Evolutionary conservation across 1,139 yeast species (phyloP).

Genomic region (Lodderomyces theae): DNA sequence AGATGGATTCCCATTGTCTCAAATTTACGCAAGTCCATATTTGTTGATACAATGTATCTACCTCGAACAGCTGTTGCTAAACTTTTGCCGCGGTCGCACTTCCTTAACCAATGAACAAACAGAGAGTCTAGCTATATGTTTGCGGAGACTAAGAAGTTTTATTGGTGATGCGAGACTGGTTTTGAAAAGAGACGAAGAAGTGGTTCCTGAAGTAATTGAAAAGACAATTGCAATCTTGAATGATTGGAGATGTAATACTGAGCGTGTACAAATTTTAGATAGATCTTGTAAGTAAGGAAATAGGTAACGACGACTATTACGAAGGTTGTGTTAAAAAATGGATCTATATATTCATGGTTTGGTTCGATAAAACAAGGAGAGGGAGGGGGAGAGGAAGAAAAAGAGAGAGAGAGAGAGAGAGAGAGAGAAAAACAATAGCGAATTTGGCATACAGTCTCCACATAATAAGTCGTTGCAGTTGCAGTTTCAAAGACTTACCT

Average conservation of each 20-base stretch:
- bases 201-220: conserved; percentile 20
- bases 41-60: conserved; percentile 30
- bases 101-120: neutral
- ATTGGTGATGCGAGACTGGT: conserved; percentile 34
- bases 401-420: no score
- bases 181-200: conserved; percentile 28
- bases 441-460: no score
- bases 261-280: neutral
- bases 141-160: conserved; percentile 25
- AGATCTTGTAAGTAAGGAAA: conserved; percentile 2
- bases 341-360: no score
- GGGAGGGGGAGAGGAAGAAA: no score
- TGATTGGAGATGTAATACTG: conserved; percentile 21
- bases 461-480: no score
- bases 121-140: conserved; percentile 8
- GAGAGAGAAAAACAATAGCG: no score
- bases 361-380: no score
- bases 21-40: conserved; percentile 34
- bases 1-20: conserved; percentile 31
- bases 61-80: conserved; percentile 25
- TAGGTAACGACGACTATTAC: no score
- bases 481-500: no score
- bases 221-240: conserved; percentile 26
- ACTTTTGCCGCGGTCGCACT: conserved; percentile 2
- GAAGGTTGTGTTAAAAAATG: no score